Evolutionary conservation across 2,329 filamentous ascomycete genomes (phyloP).

Genomic region (Aspergillus caelatus): DNA sequence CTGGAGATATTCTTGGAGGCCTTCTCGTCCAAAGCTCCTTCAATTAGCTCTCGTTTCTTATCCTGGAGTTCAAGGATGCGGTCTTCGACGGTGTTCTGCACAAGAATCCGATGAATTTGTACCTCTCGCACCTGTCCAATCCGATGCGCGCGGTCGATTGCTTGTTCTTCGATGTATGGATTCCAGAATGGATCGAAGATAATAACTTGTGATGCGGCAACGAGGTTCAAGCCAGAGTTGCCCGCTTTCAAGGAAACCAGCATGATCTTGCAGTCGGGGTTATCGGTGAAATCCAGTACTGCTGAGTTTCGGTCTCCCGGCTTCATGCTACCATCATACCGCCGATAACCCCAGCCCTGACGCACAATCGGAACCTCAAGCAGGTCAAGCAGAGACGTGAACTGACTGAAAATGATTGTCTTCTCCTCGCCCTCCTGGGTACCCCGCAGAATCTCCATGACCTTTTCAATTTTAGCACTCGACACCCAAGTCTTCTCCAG

Average conservation of each 20-base stretch:
- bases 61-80: conserved; percentile 79
- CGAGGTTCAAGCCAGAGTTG: conserved; percentile 84
- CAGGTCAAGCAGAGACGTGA: conserved; percentile 76
- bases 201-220: conserved; percentile 80
- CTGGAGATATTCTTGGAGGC: conserved; percentile 68
- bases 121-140: conserved; percentile 79
- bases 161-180: conserved; percentile 88
- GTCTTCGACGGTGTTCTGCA: conserved; percentile 81
- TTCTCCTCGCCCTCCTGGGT: conserved; percentile 64
- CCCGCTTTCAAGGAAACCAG: conserved; percentile 78
- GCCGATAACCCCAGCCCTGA: conserved; percentile 61
- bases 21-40: conserved; percentile 77
- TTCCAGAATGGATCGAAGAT: conserved; percentile 96
- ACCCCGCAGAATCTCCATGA: conserved; percentile 63
- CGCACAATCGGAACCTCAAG: conserved; percentile 70
- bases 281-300: conserved; percentile 68
- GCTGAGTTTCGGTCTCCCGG: conserved; percentile 67
- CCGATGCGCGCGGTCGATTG: conserved; percentile 84
- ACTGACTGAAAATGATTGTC: conserved; percentile 81
- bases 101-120: conserved; percentile 76
- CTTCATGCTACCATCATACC: conserved; percentile 78
- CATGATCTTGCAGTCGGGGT: conserved; percentile 66
- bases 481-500: conserved; percentile 70
- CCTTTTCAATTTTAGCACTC: conserved; percentile 74
- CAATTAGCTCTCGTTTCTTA: conserved; percentile 75